Evolutionary conservation across 2,329 filamentous ascomycete species (phyloP).

Genomic region (Aspergillus sp.): DNA sequence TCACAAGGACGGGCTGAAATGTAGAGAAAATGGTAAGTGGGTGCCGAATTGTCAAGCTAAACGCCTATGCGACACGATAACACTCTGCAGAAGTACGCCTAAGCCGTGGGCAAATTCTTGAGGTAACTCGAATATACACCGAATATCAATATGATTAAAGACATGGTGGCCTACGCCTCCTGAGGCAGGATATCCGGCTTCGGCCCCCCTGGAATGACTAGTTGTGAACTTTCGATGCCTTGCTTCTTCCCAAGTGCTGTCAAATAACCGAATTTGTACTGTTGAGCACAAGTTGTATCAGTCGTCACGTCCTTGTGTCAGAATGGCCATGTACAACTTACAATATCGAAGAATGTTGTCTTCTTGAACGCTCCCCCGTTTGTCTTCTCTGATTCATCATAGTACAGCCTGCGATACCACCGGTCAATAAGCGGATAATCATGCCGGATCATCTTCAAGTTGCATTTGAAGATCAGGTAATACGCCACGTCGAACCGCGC

Average conservation of each 20-base stretch:
- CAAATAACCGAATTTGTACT: constrained; percentile 31
- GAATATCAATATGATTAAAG: background rate
- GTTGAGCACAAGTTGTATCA: background rate
- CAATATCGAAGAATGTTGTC: constrained; percentile 45
- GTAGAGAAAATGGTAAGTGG: background rate
- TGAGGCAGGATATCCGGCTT: constrained; percentile 27
- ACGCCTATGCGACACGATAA: background rate
- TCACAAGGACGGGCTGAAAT: background rate
- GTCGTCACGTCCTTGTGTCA: background rate
- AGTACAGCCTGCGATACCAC: constrained; percentile 50
- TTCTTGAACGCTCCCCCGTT: constrained; percentile 43
- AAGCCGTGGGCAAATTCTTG: background rate
- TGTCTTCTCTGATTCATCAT: constrained; percentile 45
- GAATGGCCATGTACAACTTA: constrained; percentile 20
- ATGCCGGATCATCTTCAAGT: constrained; percentile 62
- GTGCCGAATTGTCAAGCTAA: background rate
- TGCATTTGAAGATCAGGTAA: constrained; percentile 78
- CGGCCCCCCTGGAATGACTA: constrained; percentile 29
- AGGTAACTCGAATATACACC: background rate
- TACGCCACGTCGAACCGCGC: constrained; percentile 71
- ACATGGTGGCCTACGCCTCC: background rate
- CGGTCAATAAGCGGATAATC: constrained; percentile 54
- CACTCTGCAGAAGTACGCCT: background rate
- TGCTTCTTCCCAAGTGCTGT: constrained; percentile 19
- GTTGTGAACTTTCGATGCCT: constrained; percentile 17